A percentile compares a stretch with the other conserved stretches of the same genome.
phyloP scores from a whole-genome alignment of 1,139 yeast species.

The Lodderomyces jiufengensis region DNA sequence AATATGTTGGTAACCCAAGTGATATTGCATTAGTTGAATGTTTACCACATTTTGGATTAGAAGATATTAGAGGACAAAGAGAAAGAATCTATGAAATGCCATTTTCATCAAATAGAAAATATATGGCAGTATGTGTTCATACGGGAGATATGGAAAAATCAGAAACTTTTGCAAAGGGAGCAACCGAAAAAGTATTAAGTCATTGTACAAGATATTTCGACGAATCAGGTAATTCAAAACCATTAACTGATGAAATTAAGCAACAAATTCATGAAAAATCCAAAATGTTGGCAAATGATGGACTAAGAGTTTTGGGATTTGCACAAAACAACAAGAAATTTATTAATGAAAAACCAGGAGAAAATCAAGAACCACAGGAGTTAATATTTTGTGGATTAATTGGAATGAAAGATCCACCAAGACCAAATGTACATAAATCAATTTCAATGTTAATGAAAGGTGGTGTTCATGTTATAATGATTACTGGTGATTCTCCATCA shows the following conservation, averaged over 20 bases:
- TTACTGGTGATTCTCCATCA: constrained; percentile 91
- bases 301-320: constrained; percentile 81
- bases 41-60: constrained; percentile 64
- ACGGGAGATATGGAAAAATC: constrained; percentile 52
- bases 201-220: constrained; percentile 59
- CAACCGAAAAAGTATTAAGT: constrained; percentile 69
- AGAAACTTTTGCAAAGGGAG: constrained; percentile 82
- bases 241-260: constrained; percentile 49
- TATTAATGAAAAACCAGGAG: constrained; percentile 24
- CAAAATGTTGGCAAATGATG: constrained; percentile 68
- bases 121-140: constrained; percentile 76
- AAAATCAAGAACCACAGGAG: constrained; percentile 42
- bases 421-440: constrained; percentile 74
- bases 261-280: constrained; percentile 52
- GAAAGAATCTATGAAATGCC: constrained; percentile 72
- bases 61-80: constrained; percentile 61
- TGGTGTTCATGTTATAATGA: constrained; percentile 95
- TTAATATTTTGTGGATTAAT: constrained; percentile 77
- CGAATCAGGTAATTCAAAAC: constrained; percentile 51
- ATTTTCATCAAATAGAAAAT: constrained; percentile 79
- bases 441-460: constrained; percentile 76
- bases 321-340: constrained; percentile 49
- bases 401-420: constrained; percentile 97
- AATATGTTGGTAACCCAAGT: constrained; percentile 85
- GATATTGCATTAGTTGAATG: constrained; percentile 86